A percentile compares a stretch with the other conserved stretches of the same genome.
Evolutionary conservation across 1,139 yeast species (phyloP).

Genomic region (Pichia sp.): DNA sequence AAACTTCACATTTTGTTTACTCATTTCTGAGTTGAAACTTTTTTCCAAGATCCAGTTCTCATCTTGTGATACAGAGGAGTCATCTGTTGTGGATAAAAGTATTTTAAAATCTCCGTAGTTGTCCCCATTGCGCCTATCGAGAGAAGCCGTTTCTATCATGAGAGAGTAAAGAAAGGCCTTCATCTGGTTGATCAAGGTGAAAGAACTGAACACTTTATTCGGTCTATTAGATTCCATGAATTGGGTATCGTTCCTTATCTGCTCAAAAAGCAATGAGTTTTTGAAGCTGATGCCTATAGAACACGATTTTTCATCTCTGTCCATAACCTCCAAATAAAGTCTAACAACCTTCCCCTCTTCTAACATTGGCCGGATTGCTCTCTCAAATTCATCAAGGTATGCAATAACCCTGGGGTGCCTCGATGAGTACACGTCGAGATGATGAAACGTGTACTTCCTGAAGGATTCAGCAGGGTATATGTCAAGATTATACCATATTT

Average conservation of each 20-base stretch:
- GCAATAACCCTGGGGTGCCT: conserved; percentile 38
- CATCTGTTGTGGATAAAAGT: conserved; percentile 17
- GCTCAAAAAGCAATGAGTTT: conserved; percentile 21
- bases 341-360: conserved; percentile 19
- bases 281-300: conserved; percentile 24
- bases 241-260: conserved; percentile 11
- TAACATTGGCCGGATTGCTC: conserved; percentile 12
- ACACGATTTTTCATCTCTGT: conserved; percentile 9
- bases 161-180: conserved; percentile 21
- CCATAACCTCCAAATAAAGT: conserved; percentile 19
- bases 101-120: conserved; percentile 18
- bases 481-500: conserved; percentile 37
- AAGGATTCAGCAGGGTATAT: conserved; percentile 40
- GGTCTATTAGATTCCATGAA: conserved; percentile 1
- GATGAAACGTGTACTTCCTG: conserved; percentile 33
- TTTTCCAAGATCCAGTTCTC: conserved; percentile 22
- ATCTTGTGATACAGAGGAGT: conserved; percentile 9
- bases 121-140: conserved; percentile 2
- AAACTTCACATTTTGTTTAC: neutral
- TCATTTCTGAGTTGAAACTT: neutral
- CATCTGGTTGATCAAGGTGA: conserved; percentile 18
- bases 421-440: conserved; percentile 33
- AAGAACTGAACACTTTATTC: conserved; percentile 3
- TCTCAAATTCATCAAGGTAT: conserved; percentile 30
- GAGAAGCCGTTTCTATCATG: conserved; percentile 12